Conservation (phyloP, 352 stramenopile genomes). For the Phytopythium ostracodes region DNA sequence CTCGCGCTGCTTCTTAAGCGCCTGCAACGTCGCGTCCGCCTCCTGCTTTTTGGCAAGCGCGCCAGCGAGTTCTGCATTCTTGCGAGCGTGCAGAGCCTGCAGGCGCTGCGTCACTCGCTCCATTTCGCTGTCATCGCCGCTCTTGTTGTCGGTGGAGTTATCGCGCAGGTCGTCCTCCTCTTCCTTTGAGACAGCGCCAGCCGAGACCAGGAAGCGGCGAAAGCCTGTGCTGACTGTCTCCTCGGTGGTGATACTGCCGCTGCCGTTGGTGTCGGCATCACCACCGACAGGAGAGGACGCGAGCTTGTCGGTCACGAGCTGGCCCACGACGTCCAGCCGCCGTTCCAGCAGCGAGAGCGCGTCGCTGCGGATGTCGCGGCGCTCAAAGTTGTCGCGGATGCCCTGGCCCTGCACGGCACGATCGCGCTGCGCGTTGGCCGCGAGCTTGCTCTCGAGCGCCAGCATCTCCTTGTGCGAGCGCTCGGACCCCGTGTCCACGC, state of each 20-base stretch:
- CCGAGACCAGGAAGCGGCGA: constrained; percentile 1
- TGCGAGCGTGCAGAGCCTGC: constrained; percentile 37
- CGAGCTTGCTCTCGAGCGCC: constrained; percentile 43
- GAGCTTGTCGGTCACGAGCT: constrained; percentile 38
- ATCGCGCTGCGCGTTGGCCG: constrained; percentile 33
- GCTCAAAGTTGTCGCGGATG: constrained; percentile 76
- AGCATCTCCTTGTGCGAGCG: constrained; percentile 45
- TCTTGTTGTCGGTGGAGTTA: background rate
- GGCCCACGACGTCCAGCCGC: constrained; percentile 31
- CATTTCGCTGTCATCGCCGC: constrained; percentile 21
- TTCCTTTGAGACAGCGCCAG: constrained; percentile 1
- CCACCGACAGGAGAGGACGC: constrained; percentile 32
- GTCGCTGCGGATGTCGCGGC: constrained; percentile 71
- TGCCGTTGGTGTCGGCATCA: background rate
- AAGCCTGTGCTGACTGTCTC: constrained; percentile 4
- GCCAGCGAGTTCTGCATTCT: constrained; percentile 24
- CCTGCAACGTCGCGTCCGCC: constrained; percentile 13
- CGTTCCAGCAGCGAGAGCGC: constrained; percentile 46
- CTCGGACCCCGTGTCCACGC: constrained; percentile 31
- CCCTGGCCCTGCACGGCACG: constrained; percentile 56
- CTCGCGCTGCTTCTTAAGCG: constrained; percentile 39
- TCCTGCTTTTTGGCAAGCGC: constrained; percentile 26
- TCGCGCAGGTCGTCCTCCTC: constrained; percentile 14
- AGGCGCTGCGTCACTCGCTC: constrained; percentile 28
- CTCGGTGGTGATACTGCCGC: background rate